Evolutionary conservation across 805 yeast species (phyloP).

Genomic region (Torulaspora indica): DNA sequence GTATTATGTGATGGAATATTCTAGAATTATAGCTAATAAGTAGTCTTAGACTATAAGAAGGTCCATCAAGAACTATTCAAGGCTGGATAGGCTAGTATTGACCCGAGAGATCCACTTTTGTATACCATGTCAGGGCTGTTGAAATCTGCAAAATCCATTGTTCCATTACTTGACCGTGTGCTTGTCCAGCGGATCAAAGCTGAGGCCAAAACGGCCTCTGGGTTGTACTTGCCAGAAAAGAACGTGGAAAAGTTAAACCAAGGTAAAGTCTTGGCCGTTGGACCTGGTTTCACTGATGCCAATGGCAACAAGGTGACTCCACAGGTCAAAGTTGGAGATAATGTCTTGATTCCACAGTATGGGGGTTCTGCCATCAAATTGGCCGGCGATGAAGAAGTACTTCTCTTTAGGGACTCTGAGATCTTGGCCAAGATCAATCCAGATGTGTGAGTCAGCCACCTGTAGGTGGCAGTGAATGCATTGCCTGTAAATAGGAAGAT

Average conservation of each 20-base stretch:
- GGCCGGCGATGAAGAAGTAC: slow-evolving; percentile 70
- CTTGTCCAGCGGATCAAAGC: slow-evolving; percentile 93
- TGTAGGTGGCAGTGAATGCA: slow-evolving; percentile 3
- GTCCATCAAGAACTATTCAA: no score
- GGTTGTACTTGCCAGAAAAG: slow-evolving; percentile 91
- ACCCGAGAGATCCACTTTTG: not conserved
- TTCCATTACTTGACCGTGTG: slow-evolving; percentile 93
- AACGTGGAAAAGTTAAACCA: slow-evolving; percentile 91
- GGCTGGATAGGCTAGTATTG: not conserved
- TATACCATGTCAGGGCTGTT: slow-evolving; percentile 48
- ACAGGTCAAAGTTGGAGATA: slow-evolving; percentile 83
- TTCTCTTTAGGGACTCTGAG: slow-evolving; percentile 89
- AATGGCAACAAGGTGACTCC: slow-evolving; percentile 71
- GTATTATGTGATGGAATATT: slow-evolving; percentile 10
- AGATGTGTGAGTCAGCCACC: slow-evolving; percentile 1
- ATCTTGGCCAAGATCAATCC: slow-evolving; percentile 85
- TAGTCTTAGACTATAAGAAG: not conserved
- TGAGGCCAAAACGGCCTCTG: slow-evolving; percentile 84
- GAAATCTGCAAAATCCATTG: slow-evolving; percentile 80
- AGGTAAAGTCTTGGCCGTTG: slow-evolving; percentile 89
- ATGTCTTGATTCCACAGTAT: slow-evolving; percentile 87
- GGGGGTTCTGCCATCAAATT: slow-evolving; percentile 90
- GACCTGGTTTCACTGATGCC: slow-evolving; percentile 81
- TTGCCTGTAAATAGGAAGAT: slow-evolving; percentile 17
- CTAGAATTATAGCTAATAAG: slow-evolving; percentile 8